A percentile compares a stretch with the other conserved stretches of the same genome.
These are phyloP conservation scores for Teunomyces barrocoloradensis DNA, from an alignment of 805 yeast species.

Conservation along the genomic window DNA sequence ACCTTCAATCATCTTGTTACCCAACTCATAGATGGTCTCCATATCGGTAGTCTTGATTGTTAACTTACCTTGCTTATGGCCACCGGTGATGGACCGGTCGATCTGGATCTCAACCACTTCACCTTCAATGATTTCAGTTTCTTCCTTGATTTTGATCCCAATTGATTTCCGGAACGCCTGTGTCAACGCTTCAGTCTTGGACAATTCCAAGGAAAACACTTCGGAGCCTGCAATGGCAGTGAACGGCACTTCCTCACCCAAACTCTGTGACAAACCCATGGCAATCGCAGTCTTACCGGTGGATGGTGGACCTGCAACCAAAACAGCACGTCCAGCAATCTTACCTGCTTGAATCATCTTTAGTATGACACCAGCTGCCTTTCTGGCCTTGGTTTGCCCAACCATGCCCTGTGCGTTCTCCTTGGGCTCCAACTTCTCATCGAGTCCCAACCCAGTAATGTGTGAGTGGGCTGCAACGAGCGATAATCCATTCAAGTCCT, in stretches of 20 bases:
- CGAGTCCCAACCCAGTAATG: constrained; percentile 94
- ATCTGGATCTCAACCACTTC: constrained; percentile 97
- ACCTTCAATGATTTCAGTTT: constrained; percentile 96
- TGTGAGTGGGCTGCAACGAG: constrained; percentile 98
- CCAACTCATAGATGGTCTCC: constrained; percentile 97
- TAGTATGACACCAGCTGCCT: constrained; percentile 91
- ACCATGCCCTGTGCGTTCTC: constrained; percentile 90
- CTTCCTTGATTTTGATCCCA: constrained; percentile 94
- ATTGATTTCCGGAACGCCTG: constrained; percentile 96
- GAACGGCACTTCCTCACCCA: constrained; percentile 84
- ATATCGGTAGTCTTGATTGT: constrained; percentile 97
- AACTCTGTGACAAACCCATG: constrained; percentile 79
- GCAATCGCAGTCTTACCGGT: constrained; percentile 99
- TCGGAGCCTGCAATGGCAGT: constrained; percentile 95
- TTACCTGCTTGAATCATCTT: constrained; percentile 92
- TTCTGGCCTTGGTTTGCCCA: constrained; percentile 92
- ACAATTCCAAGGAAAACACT: constrained; percentile 84
- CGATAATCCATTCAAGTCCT: constrained; percentile 50
- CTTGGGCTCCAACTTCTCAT: constrained; percentile 82
- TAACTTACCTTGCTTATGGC: constrained; percentile 96
- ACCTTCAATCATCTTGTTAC: constrained; percentile 91
- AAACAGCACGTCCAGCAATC: constrained; percentile 94
- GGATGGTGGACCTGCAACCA: constrained; percentile 97
- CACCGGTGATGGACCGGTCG: constrained; percentile 92
- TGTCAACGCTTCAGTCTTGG: constrained; percentile 93